Percentiles rank a stretch among this genome's conserved stretches.
Evolutionary conservation across 345 rosid genomes (phyloP).

Genomic region (Hevea brasiliensis): DNA sequence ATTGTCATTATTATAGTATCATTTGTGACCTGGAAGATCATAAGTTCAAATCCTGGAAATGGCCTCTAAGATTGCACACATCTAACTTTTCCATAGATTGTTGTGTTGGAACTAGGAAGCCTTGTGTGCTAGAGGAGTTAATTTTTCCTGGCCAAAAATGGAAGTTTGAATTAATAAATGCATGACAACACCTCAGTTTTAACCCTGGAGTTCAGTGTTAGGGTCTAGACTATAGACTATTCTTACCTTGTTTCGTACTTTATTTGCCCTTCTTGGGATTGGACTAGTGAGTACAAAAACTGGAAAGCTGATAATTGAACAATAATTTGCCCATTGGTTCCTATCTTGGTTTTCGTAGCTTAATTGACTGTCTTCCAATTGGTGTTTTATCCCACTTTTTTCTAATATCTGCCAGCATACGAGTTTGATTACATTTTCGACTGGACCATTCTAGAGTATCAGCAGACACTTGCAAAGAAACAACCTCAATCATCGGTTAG

Average conservation of each 20-base stretch:
- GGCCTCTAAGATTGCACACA: neutral
- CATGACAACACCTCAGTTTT: neutral
- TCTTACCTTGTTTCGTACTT: neutral
- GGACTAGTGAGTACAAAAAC: neutral
- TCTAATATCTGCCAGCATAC: neutral
- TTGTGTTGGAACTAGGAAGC: neutral
- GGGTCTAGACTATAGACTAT: neutral
- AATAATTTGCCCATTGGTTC: neutral
- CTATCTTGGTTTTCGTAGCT: neutral
- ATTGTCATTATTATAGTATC: neutral
- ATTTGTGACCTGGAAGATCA: neutral
- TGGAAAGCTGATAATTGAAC: neutral
- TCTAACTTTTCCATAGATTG: neutral
- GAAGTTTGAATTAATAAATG: neutral
- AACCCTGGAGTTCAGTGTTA: neutral
- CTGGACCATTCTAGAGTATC: conserved; percentile 16
- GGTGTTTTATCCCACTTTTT: neutral
- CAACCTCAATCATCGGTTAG: conserved; percentile 23
- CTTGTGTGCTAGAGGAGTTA: neutral
- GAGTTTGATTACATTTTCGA: conserved; percentile 7
- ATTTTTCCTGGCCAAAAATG: neutral
- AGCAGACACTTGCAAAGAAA: conserved; percentile 26
- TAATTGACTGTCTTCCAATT: neutral
- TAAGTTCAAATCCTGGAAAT: neutral
- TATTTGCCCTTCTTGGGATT: neutral